phyloP scores from a whole-genome alignment of 1,284 basidiomycete genomes.

The Omphalotus olearius region DNA sequence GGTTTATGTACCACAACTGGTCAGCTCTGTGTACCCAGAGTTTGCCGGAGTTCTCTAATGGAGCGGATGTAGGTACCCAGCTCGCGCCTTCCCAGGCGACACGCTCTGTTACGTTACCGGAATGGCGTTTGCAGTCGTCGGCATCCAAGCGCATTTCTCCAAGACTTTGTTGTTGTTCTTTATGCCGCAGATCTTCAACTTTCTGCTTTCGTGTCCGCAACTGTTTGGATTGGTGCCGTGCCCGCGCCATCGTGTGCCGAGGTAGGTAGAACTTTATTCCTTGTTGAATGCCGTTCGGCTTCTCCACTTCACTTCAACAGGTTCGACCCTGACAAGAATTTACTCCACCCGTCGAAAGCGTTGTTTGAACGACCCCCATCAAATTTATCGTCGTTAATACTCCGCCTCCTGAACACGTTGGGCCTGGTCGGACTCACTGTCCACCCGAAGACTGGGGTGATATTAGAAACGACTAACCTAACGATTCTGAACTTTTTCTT shows the following conservation, averaged over 20 bases:
- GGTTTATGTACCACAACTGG: slow-evolving; percentile 94
- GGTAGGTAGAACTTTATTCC: slow-evolving; percentile 36
- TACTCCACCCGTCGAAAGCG: slow-evolving; percentile 72
- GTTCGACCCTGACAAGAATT: slow-evolving; percentile 67
- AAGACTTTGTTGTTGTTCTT: slow-evolving; percentile 98
- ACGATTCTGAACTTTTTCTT: slow-evolving; percentile 87
- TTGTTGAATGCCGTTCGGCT: slow-evolving; percentile 18
- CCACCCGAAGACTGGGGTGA: slow-evolving; percentile 48
- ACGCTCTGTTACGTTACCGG: slow-evolving; percentile 97
- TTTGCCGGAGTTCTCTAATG: slow-evolving; percentile 6
- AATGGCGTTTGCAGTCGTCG: slow-evolving; percentile 96
- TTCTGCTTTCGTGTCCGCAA: slow-evolving; percentile 91
- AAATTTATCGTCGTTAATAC: slow-evolving; percentile 44
- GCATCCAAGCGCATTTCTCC: slow-evolving; percentile 95
- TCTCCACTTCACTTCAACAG: slow-evolving; percentile 32
- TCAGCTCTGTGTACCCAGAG: slow-evolving; percentile 31
- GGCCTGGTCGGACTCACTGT: slow-evolving; percentile 65
- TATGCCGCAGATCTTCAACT: slow-evolving; percentile 97
- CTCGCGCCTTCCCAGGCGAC: slow-evolving; percentile 92
- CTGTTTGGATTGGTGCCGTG: slow-evolving; percentile 92
- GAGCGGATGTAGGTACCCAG: slow-evolving; percentile 78
- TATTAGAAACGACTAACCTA: slow-evolving; percentile 76
- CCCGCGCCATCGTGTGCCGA: slow-evolving; percentile 90
- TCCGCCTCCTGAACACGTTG: slow-evolving; percentile 57
- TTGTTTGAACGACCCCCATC: slow-evolving; percentile 57